phyloP scores from a whole-genome alignment of 495 filamentous ascomycete genomes.

The Xylaria venustula region DNA sequence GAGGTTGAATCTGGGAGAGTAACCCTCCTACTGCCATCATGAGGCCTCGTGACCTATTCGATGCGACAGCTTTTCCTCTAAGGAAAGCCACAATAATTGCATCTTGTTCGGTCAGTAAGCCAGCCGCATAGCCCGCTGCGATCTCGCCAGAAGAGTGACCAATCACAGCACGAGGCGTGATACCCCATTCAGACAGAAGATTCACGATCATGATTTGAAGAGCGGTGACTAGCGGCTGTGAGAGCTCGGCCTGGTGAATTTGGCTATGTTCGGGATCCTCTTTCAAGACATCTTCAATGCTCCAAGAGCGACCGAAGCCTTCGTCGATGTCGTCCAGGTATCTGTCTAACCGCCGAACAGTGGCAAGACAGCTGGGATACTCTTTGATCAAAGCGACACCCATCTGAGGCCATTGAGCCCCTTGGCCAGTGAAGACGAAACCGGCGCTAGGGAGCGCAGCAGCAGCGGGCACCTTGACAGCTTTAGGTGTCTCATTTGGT shows the following conservation, averaged over 20 bases:
- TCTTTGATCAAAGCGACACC: constrained; percentile 33
- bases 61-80: neutral
- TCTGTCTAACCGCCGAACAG: constrained; percentile 26
- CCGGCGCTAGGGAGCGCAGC: constrained; percentile 4
- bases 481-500: neutral
- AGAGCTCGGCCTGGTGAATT: neutral
- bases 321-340: constrained; percentile 29
- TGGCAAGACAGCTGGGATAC: constrained; percentile 23
- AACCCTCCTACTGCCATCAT: constrained; percentile 42
- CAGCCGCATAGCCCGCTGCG: constrained; percentile 40
- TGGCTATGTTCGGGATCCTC: neutral
- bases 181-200: constrained; percentile 42
- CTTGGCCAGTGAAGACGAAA: constrained; percentile 42
- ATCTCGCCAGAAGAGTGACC: constrained; percentile 62
- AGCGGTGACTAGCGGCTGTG: neutral
- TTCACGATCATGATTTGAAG: constrained; percentile 12
- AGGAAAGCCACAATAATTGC: constrained; percentile 32
- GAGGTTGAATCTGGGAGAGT: constrained; percentile 14
- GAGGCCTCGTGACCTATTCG: neutral
- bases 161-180: constrained; percentile 43
- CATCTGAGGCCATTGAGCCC: constrained; percentile 52
- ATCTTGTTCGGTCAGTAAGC: constrained; percentile 33
- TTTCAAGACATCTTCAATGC: neutral
- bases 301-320: constrained; percentile 19
- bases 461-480: neutral